Conservation (phyloP, 805 yeast species). For the Nakazawaea ambrosiae region DNA sequence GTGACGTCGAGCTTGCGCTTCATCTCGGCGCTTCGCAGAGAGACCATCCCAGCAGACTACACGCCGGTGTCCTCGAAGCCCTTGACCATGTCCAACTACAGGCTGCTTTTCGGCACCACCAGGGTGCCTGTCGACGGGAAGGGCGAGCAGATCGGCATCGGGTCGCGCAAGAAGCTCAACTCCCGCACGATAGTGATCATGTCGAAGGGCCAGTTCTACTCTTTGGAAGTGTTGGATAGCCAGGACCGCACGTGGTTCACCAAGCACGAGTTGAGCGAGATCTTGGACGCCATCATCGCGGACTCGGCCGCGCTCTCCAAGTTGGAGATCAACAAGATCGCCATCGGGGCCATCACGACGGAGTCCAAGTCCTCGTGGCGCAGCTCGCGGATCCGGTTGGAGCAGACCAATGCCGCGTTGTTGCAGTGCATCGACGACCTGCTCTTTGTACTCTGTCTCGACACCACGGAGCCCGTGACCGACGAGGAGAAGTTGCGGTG, state of each 20-base stretch:
- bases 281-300: conserved; percentile 36
- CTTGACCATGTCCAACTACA: conserved; percentile 62
- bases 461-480: conserved; percentile 35
- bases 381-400: conserved; percentile 34
- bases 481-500: conserved; percentile 43
- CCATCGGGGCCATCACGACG: conserved; percentile 49
- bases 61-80: conserved; percentile 43
- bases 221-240: conserved; percentile 38
- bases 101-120: conserved; percentile 63
- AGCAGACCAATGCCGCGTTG: conserved; percentile 27
- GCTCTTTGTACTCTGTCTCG: conserved; percentile 44
- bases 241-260: conserved; percentile 39
- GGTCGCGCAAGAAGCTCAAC: conserved; percentile 29
- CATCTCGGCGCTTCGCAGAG: conserved; percentile 48
- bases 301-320: conserved; percentile 28
- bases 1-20: conserved; percentile 63
- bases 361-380: conserved; percentile 46
- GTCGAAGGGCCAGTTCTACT: conserved; percentile 43
- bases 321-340: conserved; percentile 33
- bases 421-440: conserved; percentile 39
- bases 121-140: conserved; percentile 39
- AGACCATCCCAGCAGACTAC: conserved; percentile 49
- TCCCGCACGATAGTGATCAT: conserved; percentile 45
- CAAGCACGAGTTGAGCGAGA: conserved; percentile 40
- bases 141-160: conserved; percentile 26